Percentiles rank a stretch among this genome's conserved stretches.
These are phyloP conservation scores for Zhuliangozyma parablackwelliae DNA, from an alignment of 1,139 yeast genomes.

Conservation along the genomic window DNA sequence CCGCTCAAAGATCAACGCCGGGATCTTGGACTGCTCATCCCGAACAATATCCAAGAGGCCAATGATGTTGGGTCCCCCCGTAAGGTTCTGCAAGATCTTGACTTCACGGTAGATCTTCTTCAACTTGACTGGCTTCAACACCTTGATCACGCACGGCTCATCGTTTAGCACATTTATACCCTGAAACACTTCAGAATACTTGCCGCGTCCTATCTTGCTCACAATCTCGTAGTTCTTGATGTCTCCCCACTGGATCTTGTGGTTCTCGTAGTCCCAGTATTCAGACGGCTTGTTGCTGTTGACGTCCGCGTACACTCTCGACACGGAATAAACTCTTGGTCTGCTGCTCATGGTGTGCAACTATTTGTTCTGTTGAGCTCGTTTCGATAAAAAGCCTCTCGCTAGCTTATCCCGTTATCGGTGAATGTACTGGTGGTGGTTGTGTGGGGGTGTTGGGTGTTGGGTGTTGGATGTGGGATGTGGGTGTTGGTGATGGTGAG, in stretches of 20 bases:
- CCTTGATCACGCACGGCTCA: constrained; percentile 65
- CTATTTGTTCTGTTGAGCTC: no score
- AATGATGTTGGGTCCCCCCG: constrained; percentile 72
- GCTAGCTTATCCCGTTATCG: no score
- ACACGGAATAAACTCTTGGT: constrained; percentile 53
- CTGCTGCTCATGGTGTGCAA: constrained; percentile 2
- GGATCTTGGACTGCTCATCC: constrained; percentile 67
- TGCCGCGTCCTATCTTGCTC: constrained; percentile 92
- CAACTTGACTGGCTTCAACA: constrained; percentile 73
- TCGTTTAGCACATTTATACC: constrained; percentile 49
- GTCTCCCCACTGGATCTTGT: constrained; percentile 67
- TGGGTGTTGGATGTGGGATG: no score
- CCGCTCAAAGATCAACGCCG: constrained; percentile 70
- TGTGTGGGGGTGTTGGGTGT: no score
- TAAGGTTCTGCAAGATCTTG: constrained; percentile 66
- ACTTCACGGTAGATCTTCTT: constrained; percentile 77
- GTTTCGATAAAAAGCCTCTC: no score
- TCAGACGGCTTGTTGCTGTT: constrained; percentile 73
- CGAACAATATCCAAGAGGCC: constrained; percentile 71
- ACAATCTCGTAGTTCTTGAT: constrained; percentile 84
- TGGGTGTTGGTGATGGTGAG: no score
- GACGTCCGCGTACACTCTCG: constrained; percentile 87
- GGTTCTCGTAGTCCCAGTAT: constrained; percentile 91
- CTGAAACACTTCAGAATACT: constrained; percentile 93
- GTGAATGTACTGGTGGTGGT: no score